Evolutionary conservation across 177 flowering plant genomes (phyloP).

Genomic region (Telopea speciosissima): DNA sequence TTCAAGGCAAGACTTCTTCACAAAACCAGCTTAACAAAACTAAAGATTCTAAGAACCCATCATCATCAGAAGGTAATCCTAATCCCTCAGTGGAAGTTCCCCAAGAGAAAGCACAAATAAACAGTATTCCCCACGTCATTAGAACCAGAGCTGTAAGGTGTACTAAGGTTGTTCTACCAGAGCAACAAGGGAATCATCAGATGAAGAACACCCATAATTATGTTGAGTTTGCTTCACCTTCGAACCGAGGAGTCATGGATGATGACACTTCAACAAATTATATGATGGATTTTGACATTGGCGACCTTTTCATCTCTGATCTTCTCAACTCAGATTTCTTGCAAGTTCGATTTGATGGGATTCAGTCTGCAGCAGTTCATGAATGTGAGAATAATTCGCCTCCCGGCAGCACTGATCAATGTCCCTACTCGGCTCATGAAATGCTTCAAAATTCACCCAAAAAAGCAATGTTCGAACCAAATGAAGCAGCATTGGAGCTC

Average conservation of each 20-base stretch:
- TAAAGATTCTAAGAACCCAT: not conserved
- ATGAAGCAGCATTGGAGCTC: constrained; percentile 8
- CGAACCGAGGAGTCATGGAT: no score
- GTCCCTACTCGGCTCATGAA: not conserved
- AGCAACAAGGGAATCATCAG: not conserved
- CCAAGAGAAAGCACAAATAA: no score
- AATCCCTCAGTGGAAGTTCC: no score
- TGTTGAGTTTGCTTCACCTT: no score
- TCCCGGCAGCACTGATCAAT: no score
- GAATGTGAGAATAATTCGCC: not conserved
- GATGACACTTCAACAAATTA: not conserved
- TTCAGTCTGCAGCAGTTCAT: not conserved
- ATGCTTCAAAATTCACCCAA: constrained; percentile 9
- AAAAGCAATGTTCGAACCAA: constrained; percentile 1
- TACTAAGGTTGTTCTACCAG: constrained; percentile 9
- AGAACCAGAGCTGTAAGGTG: constrained; percentile 20
- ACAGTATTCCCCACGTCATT: constrained; percentile 1
- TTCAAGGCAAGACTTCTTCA: not conserved
- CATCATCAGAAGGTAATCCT: no score
- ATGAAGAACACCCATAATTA: no score
- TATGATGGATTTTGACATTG: constrained; percentile 4
- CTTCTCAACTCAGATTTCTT: not conserved
- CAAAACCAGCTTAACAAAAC: not conserved
- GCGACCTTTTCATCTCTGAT: not conserved
- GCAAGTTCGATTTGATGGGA: not conserved